Evolutionary conservation across 2,329 filamentous ascomycete genomes (phyloP).

Genomic region (Nigrospora osmanthi): DNA sequence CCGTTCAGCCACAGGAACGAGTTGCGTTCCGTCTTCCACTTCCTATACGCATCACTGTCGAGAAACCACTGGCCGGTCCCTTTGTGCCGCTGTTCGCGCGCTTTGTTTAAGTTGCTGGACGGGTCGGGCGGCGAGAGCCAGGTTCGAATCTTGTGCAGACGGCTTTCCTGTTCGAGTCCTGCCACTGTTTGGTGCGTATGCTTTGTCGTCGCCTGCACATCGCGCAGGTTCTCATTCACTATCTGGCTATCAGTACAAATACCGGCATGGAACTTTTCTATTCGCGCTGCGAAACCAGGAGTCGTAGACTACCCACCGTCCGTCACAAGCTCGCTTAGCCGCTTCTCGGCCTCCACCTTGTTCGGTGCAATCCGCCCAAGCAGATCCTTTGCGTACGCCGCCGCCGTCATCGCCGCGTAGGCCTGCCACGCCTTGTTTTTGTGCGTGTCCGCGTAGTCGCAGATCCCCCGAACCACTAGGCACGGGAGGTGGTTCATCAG

Average conservation of each 20-base stretch:
- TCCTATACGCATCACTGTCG: slow-evolving; percentile 13
- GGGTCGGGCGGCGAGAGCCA: slow-evolving; percentile 27
- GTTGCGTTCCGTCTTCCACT: slow-evolving; percentile 20
- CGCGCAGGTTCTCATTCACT: background rate
- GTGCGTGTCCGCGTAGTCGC: background rate
- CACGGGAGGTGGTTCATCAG: slow-evolving; percentile 1
- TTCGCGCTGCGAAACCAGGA: background rate
- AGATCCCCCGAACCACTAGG: background rate
- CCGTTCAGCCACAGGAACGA: slow-evolving; percentile 29
- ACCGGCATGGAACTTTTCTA: background rate
- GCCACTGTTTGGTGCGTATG: background rate
- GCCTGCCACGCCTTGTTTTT: background rate
- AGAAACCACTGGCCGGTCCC: slow-evolving; percentile 27
- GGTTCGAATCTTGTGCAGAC: slow-evolving; percentile 5
- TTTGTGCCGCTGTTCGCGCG: slow-evolving; percentile 17
- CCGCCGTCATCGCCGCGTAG: background rate
- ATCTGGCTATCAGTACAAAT: background rate
- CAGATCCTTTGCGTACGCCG: background rate
- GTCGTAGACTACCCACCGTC: background rate
- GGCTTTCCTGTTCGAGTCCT: background rate
- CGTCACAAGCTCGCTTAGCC: background rate
- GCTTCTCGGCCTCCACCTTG: background rate
- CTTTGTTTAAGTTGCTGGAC: slow-evolving; percentile 23
- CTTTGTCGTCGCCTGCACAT: background rate
- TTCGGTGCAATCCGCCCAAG: background rate